Evolutionary conservation across 352 stramenopile species (phyloP).

Genomic region (Phytophthora pisi): DNA sequence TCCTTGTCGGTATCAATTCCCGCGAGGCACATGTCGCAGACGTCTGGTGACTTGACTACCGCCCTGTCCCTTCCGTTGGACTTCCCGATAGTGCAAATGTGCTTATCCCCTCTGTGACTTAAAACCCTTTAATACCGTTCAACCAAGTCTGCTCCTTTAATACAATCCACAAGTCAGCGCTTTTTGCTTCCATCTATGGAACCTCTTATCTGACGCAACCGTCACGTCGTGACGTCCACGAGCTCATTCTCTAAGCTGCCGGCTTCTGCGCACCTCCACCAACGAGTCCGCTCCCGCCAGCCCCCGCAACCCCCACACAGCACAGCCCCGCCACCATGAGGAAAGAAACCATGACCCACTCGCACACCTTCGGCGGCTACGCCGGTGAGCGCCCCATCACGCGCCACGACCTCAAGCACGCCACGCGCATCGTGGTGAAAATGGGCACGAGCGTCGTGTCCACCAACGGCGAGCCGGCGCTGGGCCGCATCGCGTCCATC

Average conservation of each 20-base stretch:
- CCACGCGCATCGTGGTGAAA: constrained; percentile 94
- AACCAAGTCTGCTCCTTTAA: not conserved
- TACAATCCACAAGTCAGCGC: too few relatives aligned
- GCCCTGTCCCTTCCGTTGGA: constrained; percentile 10
- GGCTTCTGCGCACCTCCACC: constrained; percentile 9
- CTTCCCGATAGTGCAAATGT: not conserved
- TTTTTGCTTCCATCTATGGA: constrained; percentile 3
- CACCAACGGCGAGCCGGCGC: constrained; percentile 91
- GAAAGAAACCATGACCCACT: constrained; percentile 63
- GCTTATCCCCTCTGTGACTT: not conserved
- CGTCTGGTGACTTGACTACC: constrained; percentile 10
- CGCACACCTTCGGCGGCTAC: constrained; percentile 44
- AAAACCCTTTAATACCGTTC: constrained; percentile 3
- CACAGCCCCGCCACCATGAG: constrained; percentile 31
- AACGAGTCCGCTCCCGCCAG: not conserved
- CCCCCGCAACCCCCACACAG: not conserved
- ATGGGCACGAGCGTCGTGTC: constrained; percentile 96
- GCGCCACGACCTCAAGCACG: constrained; percentile 75
- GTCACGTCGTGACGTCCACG: constrained; percentile 4
- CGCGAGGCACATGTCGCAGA: constrained; percentile 22
- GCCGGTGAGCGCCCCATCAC: constrained; percentile 56
- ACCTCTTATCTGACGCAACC: constrained; percentile 6
- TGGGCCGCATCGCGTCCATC: constrained; percentile 91
- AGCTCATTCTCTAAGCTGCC: constrained; percentile 35
- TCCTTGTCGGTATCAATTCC: not conserved